These are phyloP conservation scores for Aspergillus sp. DNA, from an alignment of 2,329 filamentous ascomycete genomes.

Conservation along the genomic window DNA sequence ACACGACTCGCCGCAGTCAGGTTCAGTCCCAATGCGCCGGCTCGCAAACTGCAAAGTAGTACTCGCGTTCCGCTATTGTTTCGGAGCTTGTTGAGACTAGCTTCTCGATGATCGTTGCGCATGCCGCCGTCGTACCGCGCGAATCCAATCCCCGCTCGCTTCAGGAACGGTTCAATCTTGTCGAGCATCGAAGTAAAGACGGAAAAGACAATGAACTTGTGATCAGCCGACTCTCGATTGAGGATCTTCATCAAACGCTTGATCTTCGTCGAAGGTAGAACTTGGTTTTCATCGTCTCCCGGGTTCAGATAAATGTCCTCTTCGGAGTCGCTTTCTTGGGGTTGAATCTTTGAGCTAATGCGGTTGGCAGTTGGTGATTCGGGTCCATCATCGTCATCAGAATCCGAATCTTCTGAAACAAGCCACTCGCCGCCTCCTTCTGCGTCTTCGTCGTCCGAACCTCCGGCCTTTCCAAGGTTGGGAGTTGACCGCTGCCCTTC, in stretches of 20 bases:
- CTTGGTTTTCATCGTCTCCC: slow-evolving; percentile 44
- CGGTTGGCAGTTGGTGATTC: slow-evolving; percentile 28
- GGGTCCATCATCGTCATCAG: slow-evolving; percentile 33
- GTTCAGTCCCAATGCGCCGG: slow-evolving; percentile 89
- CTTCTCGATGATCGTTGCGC: slow-evolving; percentile 89
- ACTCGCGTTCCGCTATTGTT: slow-evolving; percentile 74
- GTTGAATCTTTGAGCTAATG: slow-evolving; percentile 21
- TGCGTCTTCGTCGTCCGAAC: slow-evolving; percentile 80
- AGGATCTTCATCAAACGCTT: slow-evolving; percentile 80
- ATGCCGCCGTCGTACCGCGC: slow-evolving; percentile 94
- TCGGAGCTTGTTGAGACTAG: slow-evolving; percentile 73
- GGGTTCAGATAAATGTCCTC: slow-evolving; percentile 42
- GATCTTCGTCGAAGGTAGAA: slow-evolving; percentile 77
- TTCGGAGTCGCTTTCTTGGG: slow-evolving; percentile 45
- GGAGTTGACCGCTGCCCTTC: slow-evolving; percentile 62
- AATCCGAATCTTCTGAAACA: slow-evolving; percentile 67
- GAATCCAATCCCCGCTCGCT: slow-evolving; percentile 70
- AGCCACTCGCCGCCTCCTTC: slow-evolving; percentile 84
- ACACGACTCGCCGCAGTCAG: slow-evolving; percentile 91
- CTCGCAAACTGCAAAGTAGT: slow-evolving; percentile 89
- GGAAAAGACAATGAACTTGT: slow-evolving; percentile 98
- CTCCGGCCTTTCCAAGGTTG: slow-evolving; percentile 74
- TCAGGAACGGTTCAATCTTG: slow-evolving; percentile 88
- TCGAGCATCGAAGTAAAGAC: slow-evolving; percentile 99
- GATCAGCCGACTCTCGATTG: slow-evolving; percentile 70